Evolutionary conservation across 2,329 filamentous ascomycete species (phyloP).

Genomic region (Magnaporthiopsis incrustans): DNA sequence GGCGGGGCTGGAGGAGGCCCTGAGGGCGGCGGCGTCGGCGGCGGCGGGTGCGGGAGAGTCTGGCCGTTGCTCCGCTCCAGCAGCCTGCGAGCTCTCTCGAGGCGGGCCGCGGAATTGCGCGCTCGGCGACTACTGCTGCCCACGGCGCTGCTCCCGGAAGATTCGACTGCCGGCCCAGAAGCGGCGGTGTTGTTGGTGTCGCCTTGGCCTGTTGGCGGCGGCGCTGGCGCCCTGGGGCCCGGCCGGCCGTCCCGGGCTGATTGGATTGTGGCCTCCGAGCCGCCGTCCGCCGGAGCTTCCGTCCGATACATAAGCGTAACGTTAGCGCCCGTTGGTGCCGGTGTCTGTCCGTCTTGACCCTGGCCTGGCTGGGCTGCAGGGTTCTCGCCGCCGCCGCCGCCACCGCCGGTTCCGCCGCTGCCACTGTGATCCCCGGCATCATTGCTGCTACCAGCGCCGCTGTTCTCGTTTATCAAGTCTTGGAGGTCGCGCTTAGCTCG

Average conservation of each 20-base stretch:
- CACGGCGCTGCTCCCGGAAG: neutral
- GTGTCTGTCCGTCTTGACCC: neutral
- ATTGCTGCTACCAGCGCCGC: neutral
- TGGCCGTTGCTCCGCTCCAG: neutral
- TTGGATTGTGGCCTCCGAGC: no score
- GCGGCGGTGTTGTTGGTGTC: no score
- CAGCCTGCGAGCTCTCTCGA: neutral
- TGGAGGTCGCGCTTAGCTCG: neutral
- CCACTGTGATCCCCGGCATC: conserved; percentile 1
- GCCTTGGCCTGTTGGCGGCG: no score
- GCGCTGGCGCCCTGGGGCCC: no score
- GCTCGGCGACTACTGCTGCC: neutral
- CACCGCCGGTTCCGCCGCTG: neutral
- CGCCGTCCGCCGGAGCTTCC: neutral
- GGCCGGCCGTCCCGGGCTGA: no score
- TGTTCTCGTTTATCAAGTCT: neutral
- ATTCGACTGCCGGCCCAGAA: no score
- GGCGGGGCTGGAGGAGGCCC: no score
- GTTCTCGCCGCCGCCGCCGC: no score
- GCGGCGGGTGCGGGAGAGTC: neutral
- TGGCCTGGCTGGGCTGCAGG: neutral
- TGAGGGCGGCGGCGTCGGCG: neutral
- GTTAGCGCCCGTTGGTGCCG: neutral
- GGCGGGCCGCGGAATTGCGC: neutral
- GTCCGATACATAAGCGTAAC: neutral